phyloP scores from a whole-genome alignment of 495 filamentous ascomycete species.

The Talaromyces liani region DNA sequence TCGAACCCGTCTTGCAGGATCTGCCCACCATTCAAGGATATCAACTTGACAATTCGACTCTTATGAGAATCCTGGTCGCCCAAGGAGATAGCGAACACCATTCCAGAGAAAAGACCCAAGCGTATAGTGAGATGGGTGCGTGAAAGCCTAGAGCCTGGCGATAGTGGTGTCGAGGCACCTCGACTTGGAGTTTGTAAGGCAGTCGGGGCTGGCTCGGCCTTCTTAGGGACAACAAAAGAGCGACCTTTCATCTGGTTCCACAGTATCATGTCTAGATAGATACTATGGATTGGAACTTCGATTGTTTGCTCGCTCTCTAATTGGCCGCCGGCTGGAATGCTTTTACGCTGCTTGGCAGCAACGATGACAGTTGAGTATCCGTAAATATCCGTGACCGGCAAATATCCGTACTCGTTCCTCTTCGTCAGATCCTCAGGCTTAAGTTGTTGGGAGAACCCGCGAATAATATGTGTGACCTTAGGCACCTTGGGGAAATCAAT shows the following conservation, averaged over 20 bases:
- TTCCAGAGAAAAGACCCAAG: conserved; percentile 55
- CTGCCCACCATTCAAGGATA: conserved; percentile 57
- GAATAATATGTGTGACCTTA: conserved; percentile 39
- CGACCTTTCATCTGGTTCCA: conserved; percentile 45
- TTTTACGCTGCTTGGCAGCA: conserved; percentile 39
- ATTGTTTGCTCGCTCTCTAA: conserved; percentile 24
- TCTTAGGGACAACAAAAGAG: conserved; percentile 22
- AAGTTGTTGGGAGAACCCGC: conserved; percentile 34
- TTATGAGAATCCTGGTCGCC: conserved; percentile 47
- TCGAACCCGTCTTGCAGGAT: conserved; percentile 75
- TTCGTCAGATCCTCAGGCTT: conserved; percentile 24
- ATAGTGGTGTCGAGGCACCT: conserved; percentile 31
- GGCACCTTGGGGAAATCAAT: conserved; percentile 40
- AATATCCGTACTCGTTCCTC: conserved; percentile 17
- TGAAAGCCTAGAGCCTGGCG: conserved; percentile 33
- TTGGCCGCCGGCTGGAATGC: conserved; percentile 28
- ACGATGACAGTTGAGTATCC: conserved; percentile 37
- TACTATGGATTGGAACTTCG: conserved; percentile 35
- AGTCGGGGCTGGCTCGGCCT: conserved; percentile 15
- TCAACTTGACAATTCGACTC: conserved; percentile 41
- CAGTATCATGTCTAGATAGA: conserved; percentile 43
- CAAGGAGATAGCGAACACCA: conserved; percentile 77
- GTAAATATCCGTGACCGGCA: conserved; percentile 39
- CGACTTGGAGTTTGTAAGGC: conserved; percentile 33
- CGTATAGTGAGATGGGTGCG: conserved; percentile 25